Percentiles rank a stretch among this genome's conserved stretches.
phyloP scores from a whole-genome alignment of 1,284 basidiomycete genomes.

The Fomitopsis betulina region DNA sequence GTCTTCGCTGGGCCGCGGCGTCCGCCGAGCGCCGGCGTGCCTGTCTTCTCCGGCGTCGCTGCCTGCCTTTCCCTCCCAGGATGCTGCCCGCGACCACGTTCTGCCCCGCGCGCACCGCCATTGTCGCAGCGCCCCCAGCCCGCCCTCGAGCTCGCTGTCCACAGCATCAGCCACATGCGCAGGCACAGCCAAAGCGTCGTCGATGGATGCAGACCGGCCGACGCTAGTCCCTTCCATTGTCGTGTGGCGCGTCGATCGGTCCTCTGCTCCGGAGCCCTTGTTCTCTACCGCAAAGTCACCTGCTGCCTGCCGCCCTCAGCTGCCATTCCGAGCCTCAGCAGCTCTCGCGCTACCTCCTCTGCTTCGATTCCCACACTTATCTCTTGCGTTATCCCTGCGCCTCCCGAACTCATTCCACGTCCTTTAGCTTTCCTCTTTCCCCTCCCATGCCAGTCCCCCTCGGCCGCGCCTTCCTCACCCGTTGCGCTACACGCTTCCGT shows the following conservation, averaged over 20 bases:
- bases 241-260: neutral
- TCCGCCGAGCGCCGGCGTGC: neutral
- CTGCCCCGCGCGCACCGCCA: neutral
- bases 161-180: neutral
- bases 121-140: neutral
- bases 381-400: neutral
- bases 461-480: neutral
- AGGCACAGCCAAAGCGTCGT: neutral
- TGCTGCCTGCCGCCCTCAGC: neutral
- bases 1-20: neutral
- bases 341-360: neutral
- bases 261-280: neutral
- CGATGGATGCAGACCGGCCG: neutral
- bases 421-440: neutral
- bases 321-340: neutral
- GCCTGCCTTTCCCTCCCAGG: neutral
- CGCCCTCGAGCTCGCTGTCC: too few relatives aligned
- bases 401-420: neutral
- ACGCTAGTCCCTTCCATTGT: constrained; percentile 1
- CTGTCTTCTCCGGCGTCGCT: neutral
- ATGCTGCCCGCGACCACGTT: neutral
- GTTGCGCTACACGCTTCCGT: neutral
- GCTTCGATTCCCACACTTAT: neutral
- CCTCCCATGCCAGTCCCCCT: neutral
- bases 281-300: neutral